phyloP scores from a whole-genome alignment of 169 alveolate species.

The Plasmodium billcollinsi region DNA sequence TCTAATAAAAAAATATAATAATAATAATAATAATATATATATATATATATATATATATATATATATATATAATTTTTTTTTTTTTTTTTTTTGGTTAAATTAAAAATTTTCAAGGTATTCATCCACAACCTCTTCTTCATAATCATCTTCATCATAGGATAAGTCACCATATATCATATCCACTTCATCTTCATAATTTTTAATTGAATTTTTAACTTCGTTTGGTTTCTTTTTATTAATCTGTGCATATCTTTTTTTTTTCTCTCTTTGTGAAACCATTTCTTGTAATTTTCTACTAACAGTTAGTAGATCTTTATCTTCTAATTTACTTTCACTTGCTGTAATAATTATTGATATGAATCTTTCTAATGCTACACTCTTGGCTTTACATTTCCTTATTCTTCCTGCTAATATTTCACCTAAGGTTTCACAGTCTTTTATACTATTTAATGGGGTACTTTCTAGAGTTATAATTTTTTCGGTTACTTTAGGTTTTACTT shows the following conservation, averaged over 20 bases:
- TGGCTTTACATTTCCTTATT: conserved; percentile 44
- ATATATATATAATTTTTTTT: not conserved
- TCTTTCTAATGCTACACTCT: conserved; percentile 69
- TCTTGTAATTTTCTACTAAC: conserved; percentile 37
- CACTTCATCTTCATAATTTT: conserved; percentile 85
- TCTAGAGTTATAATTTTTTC: conserved; percentile 60
- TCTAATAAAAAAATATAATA: not conserved
- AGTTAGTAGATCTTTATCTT: conserved; percentile 32
- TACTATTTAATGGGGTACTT: conserved; percentile 46
- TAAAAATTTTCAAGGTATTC: conserved; percentile 31
- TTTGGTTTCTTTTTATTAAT: conserved; percentile 69
- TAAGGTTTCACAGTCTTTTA: conserved; percentile 59
- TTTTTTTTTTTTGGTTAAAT: not conserved
- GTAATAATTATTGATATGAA: conserved; percentile 37
- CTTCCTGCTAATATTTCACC: conserved; percentile 62
- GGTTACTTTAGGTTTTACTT: conserved; percentile 16
- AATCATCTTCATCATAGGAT: conserved; percentile 78
- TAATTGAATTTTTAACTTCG: conserved; percentile 77
- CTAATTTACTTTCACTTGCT: conserved; percentile 49
- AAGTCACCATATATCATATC: conserved; percentile 87
- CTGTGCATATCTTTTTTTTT: conserved; percentile 48
- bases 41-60: not conserved
- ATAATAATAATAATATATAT: not conserved
- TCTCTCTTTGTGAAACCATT: conserved; percentile 41
- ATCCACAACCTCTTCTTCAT: conserved; percentile 52